A percentile compares a stretch with the other conserved stretches of the same genome.
These are phyloP conservation scores for Pseudovirgaria hyperparasitica DNA, from an alignment of 2,329 filamentous ascomycete species.

Conservation along the genomic window DNA sequence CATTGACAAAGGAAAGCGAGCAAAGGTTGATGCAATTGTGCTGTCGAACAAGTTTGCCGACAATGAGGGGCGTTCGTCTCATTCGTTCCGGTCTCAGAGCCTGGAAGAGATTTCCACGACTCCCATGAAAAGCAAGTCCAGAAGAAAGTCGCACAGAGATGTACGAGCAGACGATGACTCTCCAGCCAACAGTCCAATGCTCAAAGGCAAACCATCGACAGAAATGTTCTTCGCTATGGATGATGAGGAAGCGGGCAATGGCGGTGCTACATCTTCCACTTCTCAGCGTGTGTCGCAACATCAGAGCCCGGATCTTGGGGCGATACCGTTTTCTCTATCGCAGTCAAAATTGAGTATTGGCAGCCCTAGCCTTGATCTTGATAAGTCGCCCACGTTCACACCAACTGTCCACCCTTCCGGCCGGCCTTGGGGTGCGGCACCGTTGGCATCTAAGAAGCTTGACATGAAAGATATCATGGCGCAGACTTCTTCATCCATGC, in stretches of 20 bases:
- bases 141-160: slow-evolving; percentile 28
- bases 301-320: too few relatives aligned
- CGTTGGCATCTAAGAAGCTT: slow-evolving; percentile 48
- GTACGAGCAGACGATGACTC: slow-evolving; percentile 40
- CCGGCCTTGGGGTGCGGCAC: slow-evolving; percentile 40
- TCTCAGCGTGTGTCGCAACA: too few relatives aligned
- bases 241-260: slow-evolving; percentile 48
- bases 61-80: slow-evolving; percentile 49
- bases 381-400: slow-evolving; percentile 7
- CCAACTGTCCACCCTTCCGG: slow-evolving; percentile 15
- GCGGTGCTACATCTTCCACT: too few relatives aligned
- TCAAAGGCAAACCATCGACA: slow-evolving; percentile 55
- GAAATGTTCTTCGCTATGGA: slow-evolving; percentile 96
- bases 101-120: slow-evolving; percentile 48
- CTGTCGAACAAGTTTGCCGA: slow-evolving; percentile 52
- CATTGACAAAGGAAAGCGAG: slow-evolving; percentile 54
- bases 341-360: not conserved
- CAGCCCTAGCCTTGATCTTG: not conserved
- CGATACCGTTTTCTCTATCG: too few relatives aligned
- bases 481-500: slow-evolving; percentile 38
- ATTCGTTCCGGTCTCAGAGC: slow-evolving; percentile 50
- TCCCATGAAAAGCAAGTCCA: slow-evolving; percentile 31
- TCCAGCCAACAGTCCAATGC: slow-evolving; percentile 50
- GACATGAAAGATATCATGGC: slow-evolving; percentile 69
- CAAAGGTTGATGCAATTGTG: slow-evolving; percentile 64